Conservation (phyloP, 2,329 filamentous ascomycete species). For the Cladosporium sp. region DNA sequence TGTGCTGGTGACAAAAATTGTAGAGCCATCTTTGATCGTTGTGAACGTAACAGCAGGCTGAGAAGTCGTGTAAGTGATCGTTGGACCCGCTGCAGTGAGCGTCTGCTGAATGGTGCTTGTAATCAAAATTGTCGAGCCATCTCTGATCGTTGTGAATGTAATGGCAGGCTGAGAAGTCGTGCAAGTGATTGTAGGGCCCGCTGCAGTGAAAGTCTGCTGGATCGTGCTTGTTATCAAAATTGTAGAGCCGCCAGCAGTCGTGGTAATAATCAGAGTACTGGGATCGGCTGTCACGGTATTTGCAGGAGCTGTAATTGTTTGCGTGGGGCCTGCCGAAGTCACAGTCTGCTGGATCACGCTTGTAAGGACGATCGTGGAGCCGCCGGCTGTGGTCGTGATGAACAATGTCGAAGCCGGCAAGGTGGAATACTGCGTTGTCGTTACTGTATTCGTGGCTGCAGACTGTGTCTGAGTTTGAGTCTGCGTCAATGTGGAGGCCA, state of each 20-base stretch:
- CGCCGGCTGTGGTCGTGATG: background rate
- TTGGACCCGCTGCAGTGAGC: background rate
- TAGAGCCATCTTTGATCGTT: background rate
- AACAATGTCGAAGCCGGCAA: background rate
- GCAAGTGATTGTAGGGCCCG: background rate
- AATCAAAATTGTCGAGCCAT: background rate
- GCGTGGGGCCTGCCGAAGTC: background rate
- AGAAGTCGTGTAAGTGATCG: background rate
- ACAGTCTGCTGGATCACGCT: background rate
- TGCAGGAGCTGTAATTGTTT: background rate
- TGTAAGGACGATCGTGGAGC: background rate
- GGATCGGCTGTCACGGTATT: background rate
- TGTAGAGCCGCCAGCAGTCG: background rate
- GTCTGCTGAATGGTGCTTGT: slow-evolving; percentile 6
- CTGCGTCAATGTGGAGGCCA: no score
- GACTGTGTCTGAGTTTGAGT: no score
- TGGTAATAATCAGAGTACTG: background rate
- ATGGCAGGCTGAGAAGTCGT: background rate
- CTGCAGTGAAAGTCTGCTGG: background rate
- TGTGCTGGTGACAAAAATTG: background rate
- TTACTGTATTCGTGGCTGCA: background rate
- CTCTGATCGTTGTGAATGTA: background rate
- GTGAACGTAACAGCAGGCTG: background rate
- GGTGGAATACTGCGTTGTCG: background rate
- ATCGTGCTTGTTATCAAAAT: background rate